These are phyloP conservation scores for Venturia nashicola DNA, from an alignment of 2,329 filamentous ascomycete genomes.

Conservation along the genomic window DNA sequence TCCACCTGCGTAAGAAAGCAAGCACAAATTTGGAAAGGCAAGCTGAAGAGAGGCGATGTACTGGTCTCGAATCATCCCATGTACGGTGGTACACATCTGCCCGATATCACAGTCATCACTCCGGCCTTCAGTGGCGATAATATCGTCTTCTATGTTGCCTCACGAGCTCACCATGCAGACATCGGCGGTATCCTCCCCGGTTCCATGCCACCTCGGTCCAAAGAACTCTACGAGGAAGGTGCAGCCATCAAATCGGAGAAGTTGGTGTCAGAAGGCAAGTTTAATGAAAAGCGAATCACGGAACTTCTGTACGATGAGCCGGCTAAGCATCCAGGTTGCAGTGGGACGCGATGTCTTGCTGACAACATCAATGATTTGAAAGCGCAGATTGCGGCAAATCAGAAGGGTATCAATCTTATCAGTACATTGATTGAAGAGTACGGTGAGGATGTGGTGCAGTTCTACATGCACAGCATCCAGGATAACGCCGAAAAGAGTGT, in stretches of 20 bases:
- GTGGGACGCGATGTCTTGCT: conserved; percentile 63
- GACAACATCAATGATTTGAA: conserved; percentile 83
- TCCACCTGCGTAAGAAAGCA: conserved; percentile 72
- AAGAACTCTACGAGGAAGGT: conserved; percentile 45
- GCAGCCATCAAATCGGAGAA: conserved; percentile 47
- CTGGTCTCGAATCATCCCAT: conserved; percentile 77
- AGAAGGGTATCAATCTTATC: conserved; percentile 73
- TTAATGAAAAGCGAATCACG: conserved; percentile 65
- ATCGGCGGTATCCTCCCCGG: conserved; percentile 75
- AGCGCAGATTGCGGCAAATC: conserved; percentile 76
- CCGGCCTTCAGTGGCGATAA: conserved; percentile 64
- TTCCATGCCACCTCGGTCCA: conserved; percentile 68
- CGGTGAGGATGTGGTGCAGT: conserved; percentile 62
- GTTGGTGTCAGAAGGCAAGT: conserved; percentile 62
- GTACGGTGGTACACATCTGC: conserved; percentile 72
- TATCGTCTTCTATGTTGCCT: conserved; percentile 74
- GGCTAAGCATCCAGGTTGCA: conserved; percentile 61
- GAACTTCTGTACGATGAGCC: conserved; percentile 63
- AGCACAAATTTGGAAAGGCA: conserved; percentile 68
- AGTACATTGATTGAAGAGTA: conserved; percentile 65
- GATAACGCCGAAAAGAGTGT: conserved; percentile 69
- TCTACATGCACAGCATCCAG: conserved; percentile 77
- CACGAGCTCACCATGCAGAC: conserved; percentile 70
- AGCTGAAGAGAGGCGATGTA: conserved; percentile 66
- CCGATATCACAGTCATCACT: conserved; percentile 71